A percentile compares a stretch with the other conserved stretches of the same genome.
phyloP scores from a whole-genome alignment of 2,329 filamentous ascomycete genomes.

The Phaeoacremonium minimum region DNA sequence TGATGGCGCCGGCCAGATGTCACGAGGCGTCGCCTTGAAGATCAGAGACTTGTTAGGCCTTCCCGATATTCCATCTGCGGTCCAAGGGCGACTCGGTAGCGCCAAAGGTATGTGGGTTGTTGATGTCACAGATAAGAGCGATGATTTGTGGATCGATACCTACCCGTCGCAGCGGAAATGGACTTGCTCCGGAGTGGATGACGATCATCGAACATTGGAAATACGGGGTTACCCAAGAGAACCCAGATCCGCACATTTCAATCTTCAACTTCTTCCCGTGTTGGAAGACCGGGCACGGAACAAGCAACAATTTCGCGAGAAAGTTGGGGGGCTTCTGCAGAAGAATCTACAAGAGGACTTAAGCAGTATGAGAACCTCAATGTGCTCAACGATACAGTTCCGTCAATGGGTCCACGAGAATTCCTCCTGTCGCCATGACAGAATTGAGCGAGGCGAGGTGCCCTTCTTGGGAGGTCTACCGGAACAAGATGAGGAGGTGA shows the following conservation, averaged over 20 bases:
- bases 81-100: constrained; percentile 67
- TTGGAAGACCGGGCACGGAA: constrained; percentile 55
- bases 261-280: constrained; percentile 66
- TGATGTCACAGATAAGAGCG: constrained; percentile 41
- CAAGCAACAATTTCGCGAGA: constrained; percentile 33
- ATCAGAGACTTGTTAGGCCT: constrained; percentile 49
- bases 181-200: constrained; percentile 40
- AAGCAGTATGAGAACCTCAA: constrained; percentile 41
- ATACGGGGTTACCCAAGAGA: constrained; percentile 45
- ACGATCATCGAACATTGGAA: constrained; percentile 60
- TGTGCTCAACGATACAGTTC: constrained; percentile 45
- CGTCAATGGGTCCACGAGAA: constrained; percentile 49
- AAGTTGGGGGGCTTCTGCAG: constrained; percentile 44
- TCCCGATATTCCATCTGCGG: constrained; percentile 53
- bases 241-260: constrained; percentile 51
- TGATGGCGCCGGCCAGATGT: constrained; percentile 64
- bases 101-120: constrained; percentile 75
- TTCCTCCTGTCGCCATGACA: constrained; percentile 24
- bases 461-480: constrained; percentile 48
- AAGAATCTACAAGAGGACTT: constrained; percentile 48
- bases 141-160: constrained; percentile 61
- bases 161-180: constrained; percentile 68
- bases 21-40: constrained; percentile 48
- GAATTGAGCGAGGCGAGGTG: constrained; percentile 32
- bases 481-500: constrained; percentile 39